Evolutionary conservation across 108 stramenopile species (phyloP), one percentile per base, ranked within the genome.

Genomic region (Skeletonema menzelii): DNA sequence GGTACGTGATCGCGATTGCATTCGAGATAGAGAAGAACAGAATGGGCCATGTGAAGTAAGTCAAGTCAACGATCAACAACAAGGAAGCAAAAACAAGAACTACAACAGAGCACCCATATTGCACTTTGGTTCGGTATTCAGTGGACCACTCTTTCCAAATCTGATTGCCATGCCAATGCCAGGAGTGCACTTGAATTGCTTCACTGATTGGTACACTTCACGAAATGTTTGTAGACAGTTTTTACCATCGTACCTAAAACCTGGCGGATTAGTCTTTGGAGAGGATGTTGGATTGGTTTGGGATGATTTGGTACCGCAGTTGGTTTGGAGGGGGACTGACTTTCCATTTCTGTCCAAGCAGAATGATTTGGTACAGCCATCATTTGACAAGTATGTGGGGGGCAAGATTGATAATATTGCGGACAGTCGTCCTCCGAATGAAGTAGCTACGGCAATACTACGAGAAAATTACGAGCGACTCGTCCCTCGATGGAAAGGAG

Each of bases 401-500:
- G 35, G 12, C 10, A 37, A 37, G 11, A 37, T 37, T 37, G 11
- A 11, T 37, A 11, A 12, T 37, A 10, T 37, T 37, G 35, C 0
- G 11, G 35, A 37, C 11, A 1, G 12, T 37, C 35, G 11, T 12
- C 8, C 22, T 53, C 22, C 49, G 10, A 53, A 24, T 8, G 49
- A 53, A 20, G 59, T 24, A 19, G 59, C 6, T 0, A 60, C 59
- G 24, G 37, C 34, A 19, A 19, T 30, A 5, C 28, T 60, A 8
- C 26, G 28, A 19, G 4, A 60, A 20, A 15, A 60, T 0, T 60
- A 60, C 8, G 4, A 60, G 12, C 34, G 4, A 11, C 13, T 60
- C 2, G 37, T 60, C 5, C 68, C 68, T 7, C 32, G 68, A 22
- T 69, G 68, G 68, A 57, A 40, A 17, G 68, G 57, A 24, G 56